Conservation (phyloP, 306 rosid genomes). For the Fragaria iinumae region DNA sequence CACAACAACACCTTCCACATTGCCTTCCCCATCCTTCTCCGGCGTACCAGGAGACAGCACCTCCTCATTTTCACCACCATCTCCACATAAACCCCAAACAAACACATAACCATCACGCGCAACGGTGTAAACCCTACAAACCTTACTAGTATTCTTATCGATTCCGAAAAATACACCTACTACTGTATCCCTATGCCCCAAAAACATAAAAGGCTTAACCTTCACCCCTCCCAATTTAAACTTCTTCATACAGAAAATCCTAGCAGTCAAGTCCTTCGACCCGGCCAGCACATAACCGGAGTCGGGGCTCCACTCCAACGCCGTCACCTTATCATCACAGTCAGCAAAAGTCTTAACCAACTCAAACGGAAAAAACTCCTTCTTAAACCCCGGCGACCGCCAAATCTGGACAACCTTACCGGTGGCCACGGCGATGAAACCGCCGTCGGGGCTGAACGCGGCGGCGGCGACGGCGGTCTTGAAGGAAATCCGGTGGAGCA, state of each 20-base stretch:
- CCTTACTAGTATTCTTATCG: conserved; percentile 56
- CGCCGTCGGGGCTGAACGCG: conserved; percentile 64
- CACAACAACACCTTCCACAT: conserved; percentile 36
- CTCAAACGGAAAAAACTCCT: conserved; percentile 71
- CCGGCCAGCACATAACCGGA: conserved; percentile 62
- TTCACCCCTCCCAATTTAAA: conserved; percentile 26
- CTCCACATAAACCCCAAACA: conserved; percentile 55
- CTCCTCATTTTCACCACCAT: conserved; percentile 41
- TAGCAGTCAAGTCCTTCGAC: conserved; percentile 82
- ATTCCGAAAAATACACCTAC: conserved; percentile 69
- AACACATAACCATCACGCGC: conserved; percentile 65
- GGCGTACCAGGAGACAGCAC: conserved; percentile 65
- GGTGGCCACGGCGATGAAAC: conserved; percentile 61
- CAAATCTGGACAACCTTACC: conserved; percentile 86
- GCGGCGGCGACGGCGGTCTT: conserved; percentile 56
- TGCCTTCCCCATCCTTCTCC: conserved; percentile 51
- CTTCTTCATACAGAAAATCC: conserved; percentile 52
- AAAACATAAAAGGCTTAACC: conserved; percentile 57
- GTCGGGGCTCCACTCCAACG: conserved; percentile 83
- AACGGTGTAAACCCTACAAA: conserved; percentile 61
- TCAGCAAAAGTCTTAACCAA: conserved; percentile 63
- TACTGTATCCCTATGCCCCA: conserved; percentile 86
- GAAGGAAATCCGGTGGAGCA: conserved; percentile 83
- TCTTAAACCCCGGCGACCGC: conserved; percentile 75
- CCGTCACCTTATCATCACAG: conserved; percentile 50